Evolutionary conservation across 768 basidiomycete genomes (phyloP), one percentile per base, ranked within the genome.

Genomic region (Suillus ampliporus): DNA sequence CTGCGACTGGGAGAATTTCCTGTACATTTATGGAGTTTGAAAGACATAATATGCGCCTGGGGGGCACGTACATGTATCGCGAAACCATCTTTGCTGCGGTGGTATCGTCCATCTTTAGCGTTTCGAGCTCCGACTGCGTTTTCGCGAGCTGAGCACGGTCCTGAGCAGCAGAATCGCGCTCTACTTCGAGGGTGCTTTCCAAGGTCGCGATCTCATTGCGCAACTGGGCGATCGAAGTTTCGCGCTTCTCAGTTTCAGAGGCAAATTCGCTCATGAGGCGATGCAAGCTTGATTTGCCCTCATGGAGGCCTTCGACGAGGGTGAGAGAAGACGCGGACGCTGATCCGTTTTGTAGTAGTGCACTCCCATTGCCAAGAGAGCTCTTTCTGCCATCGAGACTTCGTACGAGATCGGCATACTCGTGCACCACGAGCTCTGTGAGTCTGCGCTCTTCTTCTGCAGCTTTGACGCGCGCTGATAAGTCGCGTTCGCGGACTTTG

Each of bases 1-100:
- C 8, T 90, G 86, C 2, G 84, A 79, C 70, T 95, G 92, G 2
- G 92, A 92, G 75, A 94, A 95, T 73, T 87, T 90, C 92, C 92
- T 93, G 64, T 28, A 3, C 3, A 14, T 17, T 19, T 10, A 5
- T 40, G 10, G 23, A 26, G 23, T 28, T 19, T 28, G 31, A 28
- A 10, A 62, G 13, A 3, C 11, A 65, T 48, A 54, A 65, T n/a
- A 59, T 37, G 0, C 61, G 28, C 0, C 11, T 19, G 34, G 5
- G 46, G 4, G 19, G 17, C 17, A 79, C 87, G 60, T 67, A 92
- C 92, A 94, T 94, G 72, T 94, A 94, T 41, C 90, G 85, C 31
- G 91, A 86, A 34, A 95, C 92, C 85, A 94, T 90, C 68, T 88
- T 90, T 14, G 89, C 88, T 3, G 92, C 92, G 0, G 89, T 84